Conservation (phyloP, 2,329 filamentous ascomycete genomes). For the Coniochaeta sp. region DNA sequence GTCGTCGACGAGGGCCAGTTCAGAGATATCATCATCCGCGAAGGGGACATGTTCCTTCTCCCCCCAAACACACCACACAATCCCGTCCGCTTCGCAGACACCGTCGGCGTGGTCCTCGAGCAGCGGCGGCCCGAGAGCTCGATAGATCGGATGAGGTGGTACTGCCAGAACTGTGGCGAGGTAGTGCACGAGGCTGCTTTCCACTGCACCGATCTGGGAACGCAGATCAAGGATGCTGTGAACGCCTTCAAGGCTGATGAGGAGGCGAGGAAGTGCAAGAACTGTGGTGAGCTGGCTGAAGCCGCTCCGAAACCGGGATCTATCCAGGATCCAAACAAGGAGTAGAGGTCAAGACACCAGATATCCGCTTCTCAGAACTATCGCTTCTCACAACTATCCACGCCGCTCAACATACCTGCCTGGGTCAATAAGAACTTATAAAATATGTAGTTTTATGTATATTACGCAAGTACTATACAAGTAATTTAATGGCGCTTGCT, state of each 20-base stretch:
- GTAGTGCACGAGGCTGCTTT: constrained; percentile 83
- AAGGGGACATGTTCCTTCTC: constrained; percentile 90
- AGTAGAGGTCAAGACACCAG: constrained; percentile 12
- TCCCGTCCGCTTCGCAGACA: constrained; percentile 85
- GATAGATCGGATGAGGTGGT: constrained; percentile 82
- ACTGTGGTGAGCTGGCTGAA: constrained; percentile 71
- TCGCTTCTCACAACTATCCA: too few relatives aligned
- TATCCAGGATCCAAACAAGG: constrained; percentile 52
- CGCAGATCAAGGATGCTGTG: constrained; percentile 89
- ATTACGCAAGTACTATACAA: not conserved
- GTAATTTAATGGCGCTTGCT: not conserved
- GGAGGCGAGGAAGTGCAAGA: constrained; percentile 64
- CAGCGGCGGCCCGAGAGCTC: constrained; percentile 65
- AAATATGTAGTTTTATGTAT: not conserved
- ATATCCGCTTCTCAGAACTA: too few relatives aligned
- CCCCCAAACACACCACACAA: constrained; percentile 96
- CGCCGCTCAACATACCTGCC: too few relatives aligned
- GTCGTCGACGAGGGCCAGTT: constrained; percentile 70
- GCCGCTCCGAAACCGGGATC: constrained; percentile 55
- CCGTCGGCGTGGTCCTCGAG: constrained; percentile 90
- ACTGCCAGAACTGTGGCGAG: constrained; percentile 64
- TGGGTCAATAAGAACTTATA: too few relatives aligned
- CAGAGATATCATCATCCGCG: constrained; percentile 79
- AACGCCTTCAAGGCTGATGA: constrained; percentile 66
- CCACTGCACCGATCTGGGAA: constrained; percentile 82